A percentile compares a stretch with the other conserved stretches of the same genome.
Evolutionary conservation across 1,139 yeast species (phyloP).

Genomic region (Cylindricascospora bacillispora): DNA sequence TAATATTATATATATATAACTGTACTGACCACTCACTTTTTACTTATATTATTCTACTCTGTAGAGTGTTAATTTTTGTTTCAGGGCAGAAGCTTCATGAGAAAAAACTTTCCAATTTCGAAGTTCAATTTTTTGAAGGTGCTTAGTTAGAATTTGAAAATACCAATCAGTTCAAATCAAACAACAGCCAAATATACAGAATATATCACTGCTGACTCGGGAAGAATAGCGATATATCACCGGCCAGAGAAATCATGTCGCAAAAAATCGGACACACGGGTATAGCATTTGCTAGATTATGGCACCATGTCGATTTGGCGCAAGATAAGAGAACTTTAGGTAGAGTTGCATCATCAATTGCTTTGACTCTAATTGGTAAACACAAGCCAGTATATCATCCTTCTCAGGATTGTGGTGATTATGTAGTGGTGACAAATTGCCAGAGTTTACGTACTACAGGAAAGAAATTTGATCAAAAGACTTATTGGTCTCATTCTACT

Average conservation of each 20-base stretch:
- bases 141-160: too few relatives aligned
- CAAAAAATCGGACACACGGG: slow-evolving; percentile 37
- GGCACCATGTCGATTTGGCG: slow-evolving; percentile 95
- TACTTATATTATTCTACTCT: too few relatives aligned
- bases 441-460: slow-evolving; percentile 72
- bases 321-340: slow-evolving; percentile 79
- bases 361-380: slow-evolving; percentile 82
- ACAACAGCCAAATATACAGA: too few relatives aligned
- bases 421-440: slow-evolving; percentile 92
- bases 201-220: too few relatives aligned
- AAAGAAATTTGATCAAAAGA: slow-evolving; percentile 65
- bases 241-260: slow-evolving; percentile 20
- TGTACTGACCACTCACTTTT: too few relatives aligned
- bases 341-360: slow-evolving; percentile 81
- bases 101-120: too few relatives aligned
- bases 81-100: too few relatives aligned
- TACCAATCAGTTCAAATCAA: too few relatives aligned
- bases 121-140: too few relatives aligned
- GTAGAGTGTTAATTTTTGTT: too few relatives aligned
- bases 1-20: too few relatives aligned
- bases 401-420: slow-evolving; percentile 82
- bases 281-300: slow-evolving; percentile 68
- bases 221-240: too few relatives aligned
- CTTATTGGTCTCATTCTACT: slow-evolving; percentile 84
- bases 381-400: slow-evolving; percentile 83